Percentiles rank a stretch among this genome's conserved stretches.
These are phyloP conservation scores for Hanseniaspora singularis DNA, from an alignment of 805 yeast species.

Conservation along the genomic window DNA sequence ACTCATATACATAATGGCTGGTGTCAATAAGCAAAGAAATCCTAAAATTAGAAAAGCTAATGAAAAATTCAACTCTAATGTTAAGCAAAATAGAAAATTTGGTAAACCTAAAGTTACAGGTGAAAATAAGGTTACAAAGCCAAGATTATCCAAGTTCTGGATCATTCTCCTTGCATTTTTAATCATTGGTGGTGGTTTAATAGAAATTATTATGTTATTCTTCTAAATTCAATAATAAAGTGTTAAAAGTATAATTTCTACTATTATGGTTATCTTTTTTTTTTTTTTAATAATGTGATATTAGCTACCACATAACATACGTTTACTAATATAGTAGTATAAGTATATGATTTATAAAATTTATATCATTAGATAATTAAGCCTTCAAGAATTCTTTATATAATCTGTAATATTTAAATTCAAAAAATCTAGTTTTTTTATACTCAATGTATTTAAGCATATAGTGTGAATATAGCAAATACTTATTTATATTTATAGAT, in stretches of 20 bases:
- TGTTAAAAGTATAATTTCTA: no score
- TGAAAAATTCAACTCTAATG: slow-evolving; percentile 62
- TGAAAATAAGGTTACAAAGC: slow-evolving; percentile 28
- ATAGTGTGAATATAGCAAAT: no score
- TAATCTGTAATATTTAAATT: no score
- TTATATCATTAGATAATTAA: no score
- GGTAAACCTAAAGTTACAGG: slow-evolving; percentile 52
- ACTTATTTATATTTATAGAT: no score
- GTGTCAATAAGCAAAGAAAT: slow-evolving; percentile 31
- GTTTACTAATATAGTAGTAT: no score
- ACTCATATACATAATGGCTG: slow-evolving; percentile 5
- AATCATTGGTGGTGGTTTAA: slow-evolving; percentile 69
- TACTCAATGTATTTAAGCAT: no score
- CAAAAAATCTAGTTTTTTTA: no score
- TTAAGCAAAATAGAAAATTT: slow-evolving; percentile 46
- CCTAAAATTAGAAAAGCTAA: slow-evolving; percentile 79
- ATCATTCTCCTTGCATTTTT: slow-evolving; percentile 48
- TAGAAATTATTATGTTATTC: slow-evolving; percentile 34
- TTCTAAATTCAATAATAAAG: slow-evolving; percentile 3
- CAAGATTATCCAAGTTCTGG: slow-evolving; percentile 57
- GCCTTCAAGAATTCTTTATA: no score
- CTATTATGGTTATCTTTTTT: background rate
- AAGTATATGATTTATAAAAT: no score
- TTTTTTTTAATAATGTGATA: no score
- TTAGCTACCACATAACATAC: no score